phyloP scores from a whole-genome alignment of 306 rosid genomes.

The Gillenia trifoliata region DNA sequence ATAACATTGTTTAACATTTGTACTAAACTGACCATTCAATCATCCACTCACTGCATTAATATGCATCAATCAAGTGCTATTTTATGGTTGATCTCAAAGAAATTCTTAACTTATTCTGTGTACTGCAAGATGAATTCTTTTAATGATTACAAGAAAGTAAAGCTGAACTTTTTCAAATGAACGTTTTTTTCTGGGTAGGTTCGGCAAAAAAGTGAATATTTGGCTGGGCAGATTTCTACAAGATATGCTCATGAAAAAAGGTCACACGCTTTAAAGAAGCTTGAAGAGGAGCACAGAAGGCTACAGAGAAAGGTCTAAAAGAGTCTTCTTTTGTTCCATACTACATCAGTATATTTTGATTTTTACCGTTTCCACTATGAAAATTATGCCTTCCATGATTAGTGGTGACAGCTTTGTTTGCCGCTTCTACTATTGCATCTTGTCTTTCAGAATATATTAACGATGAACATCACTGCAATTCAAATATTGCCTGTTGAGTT shows the following conservation, averaged over 20 bases:
- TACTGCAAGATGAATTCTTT: background rate
- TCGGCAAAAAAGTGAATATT: conserved; percentile 61
- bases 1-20: too few species aligned
- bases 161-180: background rate
- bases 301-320: conserved; percentile 62
- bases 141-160: background rate
- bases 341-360: background rate
- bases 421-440: background rate
- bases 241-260: conserved; percentile 54
- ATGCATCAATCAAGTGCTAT: background rate
- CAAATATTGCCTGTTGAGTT: background rate
- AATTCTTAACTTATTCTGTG: background rate
- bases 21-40: background rate
- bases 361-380: background rate
- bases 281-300: conserved; percentile 36
- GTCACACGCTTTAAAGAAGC: conserved; percentile 38
- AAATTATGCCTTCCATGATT: background rate
- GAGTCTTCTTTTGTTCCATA: background rate
- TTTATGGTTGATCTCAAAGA: background rate
- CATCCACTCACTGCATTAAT: background rate
- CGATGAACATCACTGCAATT: background rate
- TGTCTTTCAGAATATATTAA: background rate
- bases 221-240: conserved; percentile 53
- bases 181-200: conserved; percentile 39
- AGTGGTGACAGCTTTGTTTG: background rate